A percentile compares a stretch with the other conserved stretches of the same genome.
These are phyloP conservation scores for Colletotrichum sp. DNA, from an alignment of 2,329 filamentous ascomycete genomes.

Conservation along the genomic window DNA sequence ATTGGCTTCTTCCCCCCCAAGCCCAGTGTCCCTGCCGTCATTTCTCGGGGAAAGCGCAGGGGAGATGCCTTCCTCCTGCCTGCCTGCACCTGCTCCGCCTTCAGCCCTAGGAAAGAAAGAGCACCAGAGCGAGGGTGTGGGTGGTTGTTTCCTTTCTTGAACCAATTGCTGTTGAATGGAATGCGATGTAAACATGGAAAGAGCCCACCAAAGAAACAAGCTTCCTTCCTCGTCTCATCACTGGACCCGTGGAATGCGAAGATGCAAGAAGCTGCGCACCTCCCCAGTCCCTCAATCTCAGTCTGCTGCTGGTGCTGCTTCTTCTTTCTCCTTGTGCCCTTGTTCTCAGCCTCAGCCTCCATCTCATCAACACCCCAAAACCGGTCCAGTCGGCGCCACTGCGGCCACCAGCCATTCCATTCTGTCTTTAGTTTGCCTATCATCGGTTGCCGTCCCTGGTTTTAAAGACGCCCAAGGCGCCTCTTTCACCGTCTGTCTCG, in stretches of 20 bases:
- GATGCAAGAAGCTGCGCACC: neutral
- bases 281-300: neutral
- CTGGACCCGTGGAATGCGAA: neutral
- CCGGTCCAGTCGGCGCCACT: neutral
- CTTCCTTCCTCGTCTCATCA: neutral
- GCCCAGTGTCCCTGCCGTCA: neutral
- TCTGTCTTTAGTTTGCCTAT: neutral
- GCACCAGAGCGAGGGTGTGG: neutral
- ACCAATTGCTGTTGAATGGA: neutral
- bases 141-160: neutral
- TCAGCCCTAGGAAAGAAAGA: slow-evolving; percentile 8
- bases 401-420: neutral
- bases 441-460: neutral
- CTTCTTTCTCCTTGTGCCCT: neutral
- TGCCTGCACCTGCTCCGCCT: neutral
- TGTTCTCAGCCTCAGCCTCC: neutral
- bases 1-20: neutral
- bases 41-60: slow-evolving; percentile 5
- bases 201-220: neutral
- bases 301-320: neutral
- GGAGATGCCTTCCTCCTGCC: neutral
- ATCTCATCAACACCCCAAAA: neutral
- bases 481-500: neutral
- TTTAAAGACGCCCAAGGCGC: neutral
- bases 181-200: neutral